Percentiles rank a stretch among this genome's conserved stretches.
Evolutionary conservation across 2,329 filamentous ascomycete genomes (phyloP).

Genomic region (Trichoderma semiorbis): DNA sequence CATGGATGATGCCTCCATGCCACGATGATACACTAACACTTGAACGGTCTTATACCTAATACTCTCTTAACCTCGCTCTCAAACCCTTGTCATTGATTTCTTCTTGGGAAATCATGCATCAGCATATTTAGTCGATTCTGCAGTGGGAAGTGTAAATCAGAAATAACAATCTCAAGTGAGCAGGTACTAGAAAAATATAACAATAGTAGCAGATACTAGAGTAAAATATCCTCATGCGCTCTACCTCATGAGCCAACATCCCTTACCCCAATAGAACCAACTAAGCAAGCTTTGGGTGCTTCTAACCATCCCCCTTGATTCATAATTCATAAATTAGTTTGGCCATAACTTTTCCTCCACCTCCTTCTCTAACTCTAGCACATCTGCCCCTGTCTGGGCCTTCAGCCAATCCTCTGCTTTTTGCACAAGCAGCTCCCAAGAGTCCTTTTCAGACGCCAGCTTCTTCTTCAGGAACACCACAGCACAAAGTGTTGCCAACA

Average conservation of each 20-base stretch:
- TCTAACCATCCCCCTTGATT: not conserved
- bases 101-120: not conserved
- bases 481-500: conserved; percentile 31
- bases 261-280: not conserved
- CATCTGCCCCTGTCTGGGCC: conserved; percentile 18
- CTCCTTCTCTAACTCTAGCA: conserved; percentile 20
- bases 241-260: not conserved
- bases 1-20: not conserved
- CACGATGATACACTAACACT: not conserved
- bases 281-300: not conserved
- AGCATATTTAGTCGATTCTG: not conserved
- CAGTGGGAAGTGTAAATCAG: not conserved
- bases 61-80: not conserved
- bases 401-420: conserved; percentile 55
- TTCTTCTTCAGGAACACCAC: conserved; percentile 42
- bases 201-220: not conserved
- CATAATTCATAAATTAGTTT: not conserved
- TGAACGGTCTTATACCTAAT: not conserved
- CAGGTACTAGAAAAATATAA: no score
- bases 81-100: not conserved
- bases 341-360: conserved; percentile 17
- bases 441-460: conserved; percentile 44
- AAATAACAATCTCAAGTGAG: not conserved
- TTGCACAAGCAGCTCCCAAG: conserved; percentile 62
- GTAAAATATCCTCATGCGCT: not conserved